phyloP scores from a whole-genome alignment of 176 grass and related monocot genomes.

The sorghum (Sorghum bicolor) region Sorghum_bicolor_NCBIv3 NC_012875.2:49202501-49203000 shows the following conservation, averaged over 20 bases:
- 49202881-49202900: too few species aligned
- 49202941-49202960: not conserved
- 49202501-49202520: conserved; percentile 53
- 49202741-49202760: conserved; percentile 40
- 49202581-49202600: conserved; percentile 47
- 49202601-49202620: conserved; percentile 50
- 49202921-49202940: too few species aligned
- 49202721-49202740: conserved; percentile 51
- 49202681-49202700: conserved; percentile 62
- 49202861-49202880: conserved; percentile 11
- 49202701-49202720: conserved; percentile 48
- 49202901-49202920: not conserved
- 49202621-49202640: conserved; percentile 58
- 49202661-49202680: conserved; percentile 35
- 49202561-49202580: conserved; percentile 83
- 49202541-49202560: conserved; percentile 60
- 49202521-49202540: conserved; percentile 54
- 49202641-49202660: conserved; percentile 59
- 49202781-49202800: conserved; percentile 39
- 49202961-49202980: not conserved
- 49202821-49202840: conserved; percentile 48
- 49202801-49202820: conserved; percentile 48
- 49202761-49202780: conserved; percentile 39
- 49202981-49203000: too few species aligned
- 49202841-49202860: not conserved